Evolutionary conservation across 1,284 basidiomycete genomes (phyloP), one percentile per base, ranked within the genome.

Genomic region (Cutaneotrichosporon dermatis): DNA sequence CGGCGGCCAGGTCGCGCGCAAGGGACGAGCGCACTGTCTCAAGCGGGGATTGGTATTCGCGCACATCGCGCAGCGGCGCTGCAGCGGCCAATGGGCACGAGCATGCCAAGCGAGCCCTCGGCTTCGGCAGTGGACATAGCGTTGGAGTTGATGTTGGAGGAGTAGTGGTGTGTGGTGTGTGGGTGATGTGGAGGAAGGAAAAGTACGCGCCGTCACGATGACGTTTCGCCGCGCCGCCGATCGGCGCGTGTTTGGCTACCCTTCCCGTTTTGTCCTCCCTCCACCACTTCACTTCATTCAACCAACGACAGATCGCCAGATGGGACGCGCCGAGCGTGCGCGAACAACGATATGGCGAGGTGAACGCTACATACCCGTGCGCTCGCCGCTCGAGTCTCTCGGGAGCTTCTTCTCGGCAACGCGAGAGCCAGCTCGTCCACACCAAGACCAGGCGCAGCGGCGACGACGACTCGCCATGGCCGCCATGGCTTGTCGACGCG

Each of bases 1-100:
- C 90, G 3, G 84, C 84, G 0, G 85, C 85, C 54, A 88, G 81
- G 54, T 85, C 83, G 69, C 90, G 87, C 67, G 92, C 90, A 4
- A 84, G 70, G 0, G 81, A 2, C 89, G 85, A 9, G 75, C 79
- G 71, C 88, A 92, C 51, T 79, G 72, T 7, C 81, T 80, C 52
- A 94, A 79, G 6, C 88, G 84, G 0, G 89, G 88, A 41, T 73
- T 91, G 88, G 67, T 85, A 86, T 8, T 85, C 80, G 4, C 79
- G 69, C 6, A 94, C 74, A 73, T 92, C 89, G 5, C 77, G 81
- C 61, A 85, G 6, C 84, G 82, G 42, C 89, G 79, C 49, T 82
- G 79, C 3, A 86, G 75, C 3, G 80, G 46, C 25, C 43, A 15
- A 25, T 25, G 25, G 25, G 25, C 2, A 2, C 25, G 25, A 25